Percentiles rank a stretch among this genome's conserved stretches.
phyloP scores from a whole-genome alignment of 1,139 yeast genomes.

The Kurtzmaniella quercitrusa region DNA sequence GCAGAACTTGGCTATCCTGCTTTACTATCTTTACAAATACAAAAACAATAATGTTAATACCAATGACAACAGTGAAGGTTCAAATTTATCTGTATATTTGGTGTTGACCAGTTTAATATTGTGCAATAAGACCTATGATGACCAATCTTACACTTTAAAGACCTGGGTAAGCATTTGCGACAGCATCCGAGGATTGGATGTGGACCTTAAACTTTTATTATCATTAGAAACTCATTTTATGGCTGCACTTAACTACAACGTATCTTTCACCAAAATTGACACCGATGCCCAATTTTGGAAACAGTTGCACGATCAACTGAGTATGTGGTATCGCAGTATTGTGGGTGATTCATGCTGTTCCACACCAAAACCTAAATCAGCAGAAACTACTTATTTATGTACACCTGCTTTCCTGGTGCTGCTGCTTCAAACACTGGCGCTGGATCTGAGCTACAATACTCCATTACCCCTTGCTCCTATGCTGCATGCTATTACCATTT shows the following conservation, averaged over 20 bases:
- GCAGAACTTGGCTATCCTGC: constrained; percentile 27
- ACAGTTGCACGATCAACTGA: constrained; percentile 4
- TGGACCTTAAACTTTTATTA: constrained; percentile 21
- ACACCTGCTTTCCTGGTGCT: neutral
- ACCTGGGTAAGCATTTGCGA: constrained; percentile 37
- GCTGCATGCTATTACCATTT: neutral
- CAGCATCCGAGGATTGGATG: constrained; percentile 1
- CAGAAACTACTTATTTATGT: neutral
- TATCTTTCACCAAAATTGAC: constrained; percentile 21
- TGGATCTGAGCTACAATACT: neutral
- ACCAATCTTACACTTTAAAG: constrained; percentile 48
- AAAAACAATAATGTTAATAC: constrained; percentile 14
- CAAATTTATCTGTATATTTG: constrained; percentile 21
- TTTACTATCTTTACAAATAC: constrained; percentile 29
- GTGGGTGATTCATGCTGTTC: neutral
- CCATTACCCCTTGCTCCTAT: neutral
- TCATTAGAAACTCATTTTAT: constrained; percentile 29
- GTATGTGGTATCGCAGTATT: neutral
- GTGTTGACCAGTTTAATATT: constrained; percentile 35
- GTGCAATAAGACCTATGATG: constrained; percentile 47
- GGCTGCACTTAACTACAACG: constrained; percentile 24
- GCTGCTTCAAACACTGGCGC: neutral
- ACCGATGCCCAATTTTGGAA: constrained; percentile 24
- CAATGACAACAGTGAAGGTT: constrained; percentile 13
- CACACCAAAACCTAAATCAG: neutral